These are phyloP conservation scores for Colletotrichum costaricense DNA, from an alignment of 2,329 filamentous ascomycete genomes.

Conservation along the genomic window DNA sequence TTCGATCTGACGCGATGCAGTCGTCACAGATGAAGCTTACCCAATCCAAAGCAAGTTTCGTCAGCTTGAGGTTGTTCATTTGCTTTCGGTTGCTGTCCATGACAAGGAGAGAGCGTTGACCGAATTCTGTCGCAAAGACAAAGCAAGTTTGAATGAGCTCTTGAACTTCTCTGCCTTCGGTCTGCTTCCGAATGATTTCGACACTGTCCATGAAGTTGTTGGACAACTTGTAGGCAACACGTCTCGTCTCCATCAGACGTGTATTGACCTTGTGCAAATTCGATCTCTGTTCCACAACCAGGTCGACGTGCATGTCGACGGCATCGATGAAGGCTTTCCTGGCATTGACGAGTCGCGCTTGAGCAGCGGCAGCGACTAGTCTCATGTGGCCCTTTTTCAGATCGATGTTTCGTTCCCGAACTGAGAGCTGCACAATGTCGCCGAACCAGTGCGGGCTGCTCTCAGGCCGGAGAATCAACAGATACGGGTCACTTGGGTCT, in stretches of 20 bases:
- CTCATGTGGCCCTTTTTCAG: slow-evolving; percentile 88
- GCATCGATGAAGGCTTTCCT: slow-evolving; percentile 80
- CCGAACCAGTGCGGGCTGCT: slow-evolving; percentile 85
- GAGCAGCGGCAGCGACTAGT: slow-evolving; percentile 88
- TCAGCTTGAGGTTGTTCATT: slow-evolving; percentile 97
- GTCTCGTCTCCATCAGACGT: slow-evolving; percentile 92
- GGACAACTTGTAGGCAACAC: slow-evolving; percentile 94
- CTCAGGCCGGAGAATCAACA: slow-evolving; percentile 87
- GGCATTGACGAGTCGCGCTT: slow-evolving; percentile 81
- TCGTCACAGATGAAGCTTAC: slow-evolving; percentile 98
- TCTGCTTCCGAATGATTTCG: slow-evolving; percentile 89
- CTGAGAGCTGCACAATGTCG: slow-evolving; percentile 74
- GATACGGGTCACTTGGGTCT: slow-evolving; percentile 83
- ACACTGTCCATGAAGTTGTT: slow-evolving; percentile 99
- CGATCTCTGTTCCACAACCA: slow-evolving; percentile 90
- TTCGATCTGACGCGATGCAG: slow-evolving; percentile 91
- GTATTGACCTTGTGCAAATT: slow-evolving; percentile 93
- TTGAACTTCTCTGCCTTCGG: slow-evolving; percentile 85
- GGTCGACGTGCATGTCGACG: slow-evolving; percentile 87
- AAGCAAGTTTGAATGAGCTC: slow-evolving; percentile 98
- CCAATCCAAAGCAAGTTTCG: slow-evolving; percentile 94
- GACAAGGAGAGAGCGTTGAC: slow-evolving; percentile 91
- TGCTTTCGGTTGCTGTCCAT: slow-evolving; percentile 96
- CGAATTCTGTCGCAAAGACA: slow-evolving; percentile 98
- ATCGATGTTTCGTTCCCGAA: slow-evolving; percentile 84